A percentile compares a stretch with the other conserved stretches of the same genome.
Evolutionary conservation across 1,284 basidiomycete species (phyloP).

Genomic region (Coniferiporia weirii): DNA sequence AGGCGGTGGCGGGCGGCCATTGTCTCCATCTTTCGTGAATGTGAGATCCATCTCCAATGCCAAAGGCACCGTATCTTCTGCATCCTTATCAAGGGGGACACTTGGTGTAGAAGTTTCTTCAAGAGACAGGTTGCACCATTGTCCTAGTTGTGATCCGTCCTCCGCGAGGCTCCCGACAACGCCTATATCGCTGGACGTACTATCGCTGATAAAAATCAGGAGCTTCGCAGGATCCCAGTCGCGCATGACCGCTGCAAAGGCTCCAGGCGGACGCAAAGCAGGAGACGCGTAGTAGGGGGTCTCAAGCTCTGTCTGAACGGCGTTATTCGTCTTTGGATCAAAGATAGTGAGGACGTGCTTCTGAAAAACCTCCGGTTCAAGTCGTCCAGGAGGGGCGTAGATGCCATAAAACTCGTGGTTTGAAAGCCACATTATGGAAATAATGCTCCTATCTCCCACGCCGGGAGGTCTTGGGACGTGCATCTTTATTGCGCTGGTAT

Average conservation of each 20-base stretch:
- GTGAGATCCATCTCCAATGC: conserved; percentile 70
- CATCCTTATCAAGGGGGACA: conserved; percentile 66
- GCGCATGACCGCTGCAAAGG: conserved; percentile 51
- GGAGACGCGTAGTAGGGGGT: conserved; percentile 51
- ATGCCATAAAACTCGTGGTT: conserved; percentile 68
- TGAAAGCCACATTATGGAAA: conserved; percentile 66
- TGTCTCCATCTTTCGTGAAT: conserved; percentile 30
- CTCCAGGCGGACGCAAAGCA: conserved; percentile 46
- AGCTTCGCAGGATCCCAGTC: conserved; percentile 62
- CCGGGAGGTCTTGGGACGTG: conserved; percentile 53
- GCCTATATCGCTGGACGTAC: conserved; percentile 72
- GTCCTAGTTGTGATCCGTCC: conserved; percentile 28
- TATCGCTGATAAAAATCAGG: conserved; percentile 67
- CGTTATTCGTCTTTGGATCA: conserved; percentile 51
- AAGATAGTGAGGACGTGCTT: conserved; percentile 58
- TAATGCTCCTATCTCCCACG: conserved; percentile 43
- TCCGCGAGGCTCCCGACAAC: conserved; percentile 50
- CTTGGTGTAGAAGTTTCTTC: conserved; percentile 68
- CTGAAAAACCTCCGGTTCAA: conserved; percentile 42
- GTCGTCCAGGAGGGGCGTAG: conserved; percentile 47
- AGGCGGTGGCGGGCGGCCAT: conserved; percentile 52
- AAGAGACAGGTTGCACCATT: conserved; percentile 67
- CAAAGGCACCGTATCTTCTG: conserved; percentile 68
- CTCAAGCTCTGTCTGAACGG: conserved; percentile 43
- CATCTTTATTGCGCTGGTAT: conserved; percentile 50